These are phyloP conservation scores for Eragrostis curvula DNA, from an alignment of 176 grass and related monocot genomes.

Conservation along the genomic window DNA sequence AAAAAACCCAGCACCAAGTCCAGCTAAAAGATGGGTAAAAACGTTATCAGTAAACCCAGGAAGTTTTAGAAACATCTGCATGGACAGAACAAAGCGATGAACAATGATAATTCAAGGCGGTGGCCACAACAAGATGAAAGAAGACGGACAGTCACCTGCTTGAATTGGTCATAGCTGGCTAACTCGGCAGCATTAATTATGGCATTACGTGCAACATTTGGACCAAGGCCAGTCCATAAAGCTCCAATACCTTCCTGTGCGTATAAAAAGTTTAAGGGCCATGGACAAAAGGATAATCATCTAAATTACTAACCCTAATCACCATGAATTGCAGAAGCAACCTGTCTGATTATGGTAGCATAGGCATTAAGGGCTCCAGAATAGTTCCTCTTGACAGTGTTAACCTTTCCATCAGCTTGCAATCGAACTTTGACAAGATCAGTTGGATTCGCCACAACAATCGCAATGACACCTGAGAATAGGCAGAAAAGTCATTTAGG, in stretches of 20 bases:
- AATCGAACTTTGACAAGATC: conserved; percentile 96
- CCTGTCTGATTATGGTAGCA: conserved; percentile 84
- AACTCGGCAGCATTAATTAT: conserved; percentile 92
- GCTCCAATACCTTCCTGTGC: conserved; percentile 84
- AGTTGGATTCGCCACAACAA: conserved; percentile 84
- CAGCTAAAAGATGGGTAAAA: conserved; percentile 95
- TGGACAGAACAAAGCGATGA: conserved; percentile 48
- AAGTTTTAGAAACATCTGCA: conserved; percentile 84
- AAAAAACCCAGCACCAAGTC: conserved; percentile 85
- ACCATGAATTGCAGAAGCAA: conserved; percentile 33
- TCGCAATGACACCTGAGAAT: conserved; percentile 68
- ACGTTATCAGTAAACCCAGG: conserved; percentile 92
- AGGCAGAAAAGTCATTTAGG: conserved; percentile 2
- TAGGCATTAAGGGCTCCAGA: conserved; percentile 96
- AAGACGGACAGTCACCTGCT: conserved; percentile 58
- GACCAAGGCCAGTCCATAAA: conserved; percentile 92
- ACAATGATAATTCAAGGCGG: conserved; percentile 23
- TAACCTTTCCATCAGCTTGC: conserved; percentile 87
- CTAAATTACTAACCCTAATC: background rate
- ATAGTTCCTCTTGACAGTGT: conserved; percentile 78
- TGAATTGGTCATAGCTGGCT: conserved; percentile 93
- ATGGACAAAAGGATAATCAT: conserved; percentile 19
- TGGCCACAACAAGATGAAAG: conserved; percentile 15
- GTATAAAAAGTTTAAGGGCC: conserved; percentile 31
- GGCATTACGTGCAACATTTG: conserved; percentile 92